Evolutionary conservation across 176 grass and related monocot genomes (phyloP).

Genomic region (Typha latifolia): DNA sequence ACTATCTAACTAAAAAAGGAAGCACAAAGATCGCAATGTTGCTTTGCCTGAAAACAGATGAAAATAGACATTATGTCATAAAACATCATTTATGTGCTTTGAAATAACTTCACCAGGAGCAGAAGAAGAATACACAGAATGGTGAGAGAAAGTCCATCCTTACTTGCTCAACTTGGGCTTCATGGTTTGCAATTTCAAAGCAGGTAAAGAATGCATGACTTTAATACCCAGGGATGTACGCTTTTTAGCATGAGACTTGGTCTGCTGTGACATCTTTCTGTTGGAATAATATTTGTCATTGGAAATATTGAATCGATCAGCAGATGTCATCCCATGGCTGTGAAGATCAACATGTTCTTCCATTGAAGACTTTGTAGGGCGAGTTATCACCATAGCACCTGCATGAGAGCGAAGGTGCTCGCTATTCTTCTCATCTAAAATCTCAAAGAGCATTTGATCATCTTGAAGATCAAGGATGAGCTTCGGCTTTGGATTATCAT

Average conservation of each 20-base stretch:
- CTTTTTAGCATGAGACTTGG: slow-evolving; percentile 87
- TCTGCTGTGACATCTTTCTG: slow-evolving; percentile 64
- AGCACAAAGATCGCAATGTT: neutral
- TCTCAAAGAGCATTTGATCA: slow-evolving; percentile 96
- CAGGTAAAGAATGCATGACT: slow-evolving; percentile 78
- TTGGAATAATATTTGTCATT: slow-evolving; percentile 97
- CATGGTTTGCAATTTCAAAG: slow-evolving; percentile 90
- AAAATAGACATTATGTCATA: neutral
- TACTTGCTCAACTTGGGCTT: slow-evolving; percentile 82
- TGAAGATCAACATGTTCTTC: slow-evolving; percentile 46
- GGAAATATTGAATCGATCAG: slow-evolving; percentile 72
- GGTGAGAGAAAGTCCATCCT: slow-evolving; percentile 1
- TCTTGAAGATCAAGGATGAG: slow-evolving; percentile 91
- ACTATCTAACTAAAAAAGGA: neutral
- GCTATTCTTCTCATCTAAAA: slow-evolving; percentile 62
- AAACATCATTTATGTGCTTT: neutral
- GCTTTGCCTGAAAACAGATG: neutral
- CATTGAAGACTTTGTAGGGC: slow-evolving; percentile 38
- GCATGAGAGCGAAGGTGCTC: slow-evolving; percentile 81
- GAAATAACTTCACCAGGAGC: neutral
- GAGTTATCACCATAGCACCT: slow-evolving; percentile 71
- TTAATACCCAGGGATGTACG: slow-evolving; percentile 63
- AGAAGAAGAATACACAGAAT: neutral
- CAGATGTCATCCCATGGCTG: slow-evolving; percentile 36
- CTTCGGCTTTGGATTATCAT: slow-evolving; percentile 62